phyloP scores from a whole-genome alignment of 352 stramenopile genomes.

The Pythium rhizo-oryzae region DNA sequence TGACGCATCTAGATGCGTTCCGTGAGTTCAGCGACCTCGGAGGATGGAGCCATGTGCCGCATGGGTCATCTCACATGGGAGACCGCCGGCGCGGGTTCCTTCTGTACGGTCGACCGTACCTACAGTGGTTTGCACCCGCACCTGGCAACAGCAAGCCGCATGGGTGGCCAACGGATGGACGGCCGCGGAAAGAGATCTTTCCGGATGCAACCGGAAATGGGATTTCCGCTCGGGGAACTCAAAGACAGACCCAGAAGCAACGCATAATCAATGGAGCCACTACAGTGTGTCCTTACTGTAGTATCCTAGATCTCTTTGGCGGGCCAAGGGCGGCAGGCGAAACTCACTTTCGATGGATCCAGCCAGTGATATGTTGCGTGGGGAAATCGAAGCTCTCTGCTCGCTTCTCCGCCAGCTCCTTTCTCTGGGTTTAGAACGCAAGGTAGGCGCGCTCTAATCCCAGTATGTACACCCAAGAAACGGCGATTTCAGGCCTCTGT shows the following conservation, averaged over 20 bases:
- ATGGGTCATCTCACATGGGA: neutral
- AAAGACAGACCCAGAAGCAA: neutral
- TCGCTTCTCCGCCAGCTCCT: no score
- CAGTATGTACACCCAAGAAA: constrained; percentile 6
- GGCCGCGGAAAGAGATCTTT: neutral
- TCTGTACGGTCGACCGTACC: neutral
- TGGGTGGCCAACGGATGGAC: neutral
- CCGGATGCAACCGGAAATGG: neutral
- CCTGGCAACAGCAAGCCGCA: neutral
- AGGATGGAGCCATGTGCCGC: neutral
- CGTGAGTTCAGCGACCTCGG: neutral
- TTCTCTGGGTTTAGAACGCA: no score
- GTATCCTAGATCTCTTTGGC: neutral
- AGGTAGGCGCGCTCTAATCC: neutral
- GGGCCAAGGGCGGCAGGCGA: no score
- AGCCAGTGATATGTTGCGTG: no score
- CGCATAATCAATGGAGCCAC: neutral
- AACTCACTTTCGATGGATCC: no score
- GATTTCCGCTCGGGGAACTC: neutral
- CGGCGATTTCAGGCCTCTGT: neutral
- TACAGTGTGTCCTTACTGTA: neutral
- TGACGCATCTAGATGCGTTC: neutral
- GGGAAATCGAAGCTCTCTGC: no score
- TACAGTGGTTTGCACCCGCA: neutral
- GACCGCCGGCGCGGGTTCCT: neutral